Percentiles rank a stretch among this genome's conserved stretches.
phyloP scores from a whole-genome alignment of 2,329 filamentous ascomycete genomes.

The Ceratocystis cubensis region DNA sequence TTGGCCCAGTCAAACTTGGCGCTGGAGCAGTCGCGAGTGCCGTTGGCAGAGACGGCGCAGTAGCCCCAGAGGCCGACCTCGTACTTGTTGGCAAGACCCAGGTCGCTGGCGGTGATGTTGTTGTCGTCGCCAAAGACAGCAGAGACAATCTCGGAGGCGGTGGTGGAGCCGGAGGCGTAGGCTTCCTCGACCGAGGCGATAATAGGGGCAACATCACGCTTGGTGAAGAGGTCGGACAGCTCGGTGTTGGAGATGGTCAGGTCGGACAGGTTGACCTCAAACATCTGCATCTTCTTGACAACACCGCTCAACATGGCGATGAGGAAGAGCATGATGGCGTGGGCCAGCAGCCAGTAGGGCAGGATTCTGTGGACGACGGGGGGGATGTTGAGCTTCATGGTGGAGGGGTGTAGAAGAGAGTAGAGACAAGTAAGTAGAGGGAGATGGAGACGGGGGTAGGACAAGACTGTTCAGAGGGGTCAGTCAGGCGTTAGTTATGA shows the following conservation, averaged over 20 bases:
- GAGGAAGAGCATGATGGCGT: constrained; percentile 55
- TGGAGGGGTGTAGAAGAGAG: background rate
- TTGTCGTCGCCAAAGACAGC: constrained; percentile 23
- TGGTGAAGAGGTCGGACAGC: constrained; percentile 21
- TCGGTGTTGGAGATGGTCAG: constrained; percentile 24
- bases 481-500: background rate
- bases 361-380: constrained; percentile 1
- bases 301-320: constrained; percentile 45
- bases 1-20: constrained; percentile 66
- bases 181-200: constrained; percentile 42
- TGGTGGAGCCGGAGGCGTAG: constrained; percentile 48
- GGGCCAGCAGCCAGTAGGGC: background rate
- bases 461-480: background rate
- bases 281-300: constrained; percentile 45
- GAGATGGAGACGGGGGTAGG: background rate
- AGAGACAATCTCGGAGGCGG: constrained; percentile 27
- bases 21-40: constrained; percentile 54
- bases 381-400: background rate
- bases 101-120: constrained; percentile 45
- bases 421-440: background rate
- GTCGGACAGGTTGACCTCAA: constrained; percentile 49
- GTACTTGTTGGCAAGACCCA: constrained; percentile 64
- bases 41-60: constrained; percentile 52
- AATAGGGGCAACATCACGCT: constrained; percentile 41
- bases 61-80: constrained; percentile 76